Conservation (phyloP, 768 basidiomycete genomes). For the Russula compacta region DNA sequence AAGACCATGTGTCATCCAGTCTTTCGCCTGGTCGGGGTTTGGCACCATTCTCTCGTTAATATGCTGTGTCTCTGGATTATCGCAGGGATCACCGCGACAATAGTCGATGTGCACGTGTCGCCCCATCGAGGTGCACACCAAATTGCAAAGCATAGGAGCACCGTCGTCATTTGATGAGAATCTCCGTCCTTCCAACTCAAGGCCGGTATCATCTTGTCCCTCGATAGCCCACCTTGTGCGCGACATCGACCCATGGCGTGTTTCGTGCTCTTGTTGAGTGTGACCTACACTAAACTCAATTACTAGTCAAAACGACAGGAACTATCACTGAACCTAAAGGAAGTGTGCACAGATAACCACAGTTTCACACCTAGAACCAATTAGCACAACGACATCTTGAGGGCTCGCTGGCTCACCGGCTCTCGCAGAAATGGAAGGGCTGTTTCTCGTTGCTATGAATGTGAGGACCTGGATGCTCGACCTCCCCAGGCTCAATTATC, state of each 20-base stretch:
- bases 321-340: slow-evolving; percentile 35
- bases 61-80: slow-evolving; percentile 39
- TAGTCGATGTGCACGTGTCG: slow-evolving; percentile 50
- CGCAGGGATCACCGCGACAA: slow-evolving; percentile 40
- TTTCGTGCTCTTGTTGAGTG: slow-evolving; percentile 52
- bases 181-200: slow-evolving; percentile 48
- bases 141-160: slow-evolving; percentile 54
- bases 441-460: slow-evolving; percentile 37
- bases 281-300: slow-evolving; percentile 35
- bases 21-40: slow-evolving; percentile 40
- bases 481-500: slow-evolving; percentile 35
- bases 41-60: slow-evolving; percentile 36
- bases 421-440: slow-evolving; percentile 49
- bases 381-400: not conserved
- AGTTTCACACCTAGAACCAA: slow-evolving; percentile 40
- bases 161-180: slow-evolving; percentile 48
- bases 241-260: slow-evolving; percentile 56
- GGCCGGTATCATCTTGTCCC: slow-evolving; percentile 38
- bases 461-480: slow-evolving; percentile 39
- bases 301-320: not conserved
- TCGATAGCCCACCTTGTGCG: slow-evolving; percentile 48
- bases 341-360: slow-evolving; percentile 50
- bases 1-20: slow-evolving; percentile 44
- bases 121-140: slow-evolving; percentile 50
- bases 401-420: slow-evolving; percentile 27